These are phyloP conservation scores for Annulohypoxylon truncatum DNA, from an alignment of 2,329 filamentous ascomycete species.

Conservation along the genomic window DNA sequence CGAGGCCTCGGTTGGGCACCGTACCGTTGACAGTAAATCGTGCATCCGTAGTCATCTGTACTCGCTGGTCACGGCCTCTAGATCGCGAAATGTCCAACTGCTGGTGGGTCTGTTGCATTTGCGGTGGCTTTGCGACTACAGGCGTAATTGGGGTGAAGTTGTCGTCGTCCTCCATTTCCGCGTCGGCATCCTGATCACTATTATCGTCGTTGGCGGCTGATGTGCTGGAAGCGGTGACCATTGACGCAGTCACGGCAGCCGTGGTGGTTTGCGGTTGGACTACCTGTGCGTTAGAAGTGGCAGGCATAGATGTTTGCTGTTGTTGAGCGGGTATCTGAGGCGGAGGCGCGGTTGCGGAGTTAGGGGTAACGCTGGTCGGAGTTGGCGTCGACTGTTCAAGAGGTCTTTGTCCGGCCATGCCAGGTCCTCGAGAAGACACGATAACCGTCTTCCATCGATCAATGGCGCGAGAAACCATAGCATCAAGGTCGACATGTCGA, in stretches of 20 bases:
- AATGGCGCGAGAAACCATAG: conserved; percentile 65
- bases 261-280: conserved; percentile 30
- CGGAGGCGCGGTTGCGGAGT: conserved; percentile 25
- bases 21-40: conserved; percentile 59
- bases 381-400: conserved; percentile 54
- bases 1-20: conserved; percentile 53
- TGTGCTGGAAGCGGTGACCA: conserved; percentile 49
- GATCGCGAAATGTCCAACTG: conserved; percentile 59
- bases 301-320: conserved; percentile 37
- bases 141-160: conserved; percentile 64
- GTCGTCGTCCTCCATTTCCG: conserved; percentile 69
- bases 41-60: conserved; percentile 47
- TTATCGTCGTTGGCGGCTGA: conserved; percentile 59
- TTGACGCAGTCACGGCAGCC: conserved; percentile 38
- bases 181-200: conserved; percentile 58
- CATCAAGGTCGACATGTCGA: conserved; percentile 63
- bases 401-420: conserved; percentile 63
- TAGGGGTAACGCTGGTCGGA: conserved; percentile 40
- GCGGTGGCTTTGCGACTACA: conserved; percentile 50
- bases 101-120: conserved; percentile 52
- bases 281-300: conserved; percentile 22
- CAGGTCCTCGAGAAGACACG: conserved; percentile 60
- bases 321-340: conserved; percentile 37
- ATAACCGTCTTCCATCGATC: conserved; percentile 72
- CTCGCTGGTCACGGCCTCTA: conserved; percentile 53